Base-by-base conservation (phyloP, 305 asterid species). In the Ruellia speciosa region DNA sequence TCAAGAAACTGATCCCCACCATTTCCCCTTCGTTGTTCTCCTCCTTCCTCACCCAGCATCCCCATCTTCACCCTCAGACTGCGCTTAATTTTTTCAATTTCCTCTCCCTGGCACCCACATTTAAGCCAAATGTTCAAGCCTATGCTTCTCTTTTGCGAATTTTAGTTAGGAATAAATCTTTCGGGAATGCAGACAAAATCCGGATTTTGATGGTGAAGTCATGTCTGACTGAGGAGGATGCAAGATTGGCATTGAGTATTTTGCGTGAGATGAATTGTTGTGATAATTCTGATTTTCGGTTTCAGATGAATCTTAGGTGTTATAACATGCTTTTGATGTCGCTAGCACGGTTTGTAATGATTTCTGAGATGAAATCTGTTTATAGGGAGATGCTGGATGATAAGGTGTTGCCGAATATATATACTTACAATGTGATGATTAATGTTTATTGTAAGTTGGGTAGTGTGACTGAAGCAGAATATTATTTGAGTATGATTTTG, bases 401-500 rank as follows among this genome's bases (percentile, higher is more conserved):
- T 70, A 70, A 72, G 68, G 59, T 88, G 49, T 64, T 75, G 4
- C 96, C 90, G 0, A 86, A 85, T 79, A 74, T 88, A 35, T 85
- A 85, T 58, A 83, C 95, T 6, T 85, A 77, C 58, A 85, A 88
- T 70, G 76, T 90, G 7, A 72, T 88, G 85, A 82, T 88, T 59
- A 79, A 85, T 72, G 95, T 72, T 11, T 79, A 66, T 48, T 88
- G 95, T 78, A 83, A 85, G 70, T 50, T 88, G 79, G 95, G 88
- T 35, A 63, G 76, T 74, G 80, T 88, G 62, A 40, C 58, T 33
- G 82, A 79, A 69, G 96, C 95, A 17, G 77, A 73, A 54, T 41
- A 71, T 70, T 85, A 80, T 70, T 51, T 83, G 10, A 69, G 83
- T 67, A 76, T 74, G 84, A 73, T 85, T 69, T 64, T 72, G 64